phyloP scores from a whole-genome alignment of 2,329 filamentous ascomycete species.

The Aspergillus pseudoterreus region DNA sequence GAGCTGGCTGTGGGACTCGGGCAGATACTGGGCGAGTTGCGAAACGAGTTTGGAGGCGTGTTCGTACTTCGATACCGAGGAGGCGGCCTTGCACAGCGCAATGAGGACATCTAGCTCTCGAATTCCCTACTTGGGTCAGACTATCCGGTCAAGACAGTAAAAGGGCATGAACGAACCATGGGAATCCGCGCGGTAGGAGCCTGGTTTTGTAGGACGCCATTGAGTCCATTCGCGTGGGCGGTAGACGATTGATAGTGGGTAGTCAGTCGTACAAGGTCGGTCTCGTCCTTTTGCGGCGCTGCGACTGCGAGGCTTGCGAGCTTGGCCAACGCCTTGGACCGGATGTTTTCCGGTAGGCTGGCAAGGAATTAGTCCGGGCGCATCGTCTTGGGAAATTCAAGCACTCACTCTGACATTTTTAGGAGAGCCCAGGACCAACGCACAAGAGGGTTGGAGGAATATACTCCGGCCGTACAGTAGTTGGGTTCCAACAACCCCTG shows the following conservation, averaged over 20 bases:
- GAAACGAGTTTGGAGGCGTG: constrained; percentile 74
- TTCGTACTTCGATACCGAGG: constrained; percentile 64
- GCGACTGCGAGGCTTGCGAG: constrained; percentile 42
- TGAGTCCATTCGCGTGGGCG: constrained; percentile 23
- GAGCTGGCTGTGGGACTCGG: constrained; percentile 75
- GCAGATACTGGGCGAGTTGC: constrained; percentile 78
- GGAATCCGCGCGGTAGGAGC: constrained; percentile 36
- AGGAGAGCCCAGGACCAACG: too few relatives aligned
- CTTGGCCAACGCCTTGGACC: constrained; percentile 42
- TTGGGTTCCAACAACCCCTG: not conserved
- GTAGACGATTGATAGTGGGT: constrained; percentile 24
- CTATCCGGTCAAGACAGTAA: not conserved
- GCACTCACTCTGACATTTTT: not conserved
- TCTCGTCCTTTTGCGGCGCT: constrained; percentile 22
- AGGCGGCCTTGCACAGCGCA: constrained; percentile 85
- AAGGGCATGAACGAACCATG: constrained; percentile 30
- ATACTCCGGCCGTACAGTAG: not conserved
- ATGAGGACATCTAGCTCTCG: constrained; percentile 90
- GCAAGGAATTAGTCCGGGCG: constrained; percentile 7
- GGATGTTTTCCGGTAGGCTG: constrained; percentile 33
- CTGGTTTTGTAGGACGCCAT: constrained; percentile 35
- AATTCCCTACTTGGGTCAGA: constrained; percentile 58
- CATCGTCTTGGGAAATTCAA: too few relatives aligned
- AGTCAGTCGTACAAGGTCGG: constrained; percentile 35
- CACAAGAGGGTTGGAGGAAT: not conserved